Evolutionary conservation across 164 flowering plant genomes (phyloP), one percentile per base, ranked within the genome.

Genomic region (Berberis vulgaris): DNA sequence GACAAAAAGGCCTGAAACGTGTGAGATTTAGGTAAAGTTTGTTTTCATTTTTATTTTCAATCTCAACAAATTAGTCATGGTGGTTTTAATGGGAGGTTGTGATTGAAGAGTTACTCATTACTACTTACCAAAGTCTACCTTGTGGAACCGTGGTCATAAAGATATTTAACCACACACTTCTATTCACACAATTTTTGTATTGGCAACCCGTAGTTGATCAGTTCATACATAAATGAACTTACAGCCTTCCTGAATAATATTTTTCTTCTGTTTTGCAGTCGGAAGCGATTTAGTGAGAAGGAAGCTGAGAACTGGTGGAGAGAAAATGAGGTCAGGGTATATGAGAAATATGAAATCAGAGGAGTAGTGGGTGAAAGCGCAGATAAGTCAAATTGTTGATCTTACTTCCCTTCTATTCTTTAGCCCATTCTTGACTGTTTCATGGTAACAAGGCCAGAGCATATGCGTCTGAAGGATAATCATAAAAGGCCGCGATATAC

Each of bases 261-360:
- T 52, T 12, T 10, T 52, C 3, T 52, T 10, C n/a, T 13, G 38
- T 53, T 65, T 59, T 75, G 76, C 76, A 86, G 89, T 66, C 82
- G 89, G 61, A 83, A 76, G 74, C 67, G 65, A 26, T 87, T 82
- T 66, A 72, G 75, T 2, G 83, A 80, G 70, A 82, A 77, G 68
- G 84, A 83, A 70, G 93, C 89, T 3, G 80, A 76, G 67, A 46
- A 61, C 62, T 87, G 89, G 93, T 84, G 93, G 93, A 80, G 77
- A 68, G 79, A 78, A 71, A 84, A 87, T 69, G 82, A 82, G 59
- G 66, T 43, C n/a, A 49, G 62, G 41, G 81, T 87, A 26, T 79
- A 83, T 61, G 63, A 78, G 52, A 79, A 82, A 54, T 80, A 80
- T 60, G 76, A 72, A 13, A 71, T 80, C 39, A 82, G 77, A 60